Conservation (phyloP, 2,329 filamentous ascomycete genomes). For the Lecanicillium sp. region DNA sequence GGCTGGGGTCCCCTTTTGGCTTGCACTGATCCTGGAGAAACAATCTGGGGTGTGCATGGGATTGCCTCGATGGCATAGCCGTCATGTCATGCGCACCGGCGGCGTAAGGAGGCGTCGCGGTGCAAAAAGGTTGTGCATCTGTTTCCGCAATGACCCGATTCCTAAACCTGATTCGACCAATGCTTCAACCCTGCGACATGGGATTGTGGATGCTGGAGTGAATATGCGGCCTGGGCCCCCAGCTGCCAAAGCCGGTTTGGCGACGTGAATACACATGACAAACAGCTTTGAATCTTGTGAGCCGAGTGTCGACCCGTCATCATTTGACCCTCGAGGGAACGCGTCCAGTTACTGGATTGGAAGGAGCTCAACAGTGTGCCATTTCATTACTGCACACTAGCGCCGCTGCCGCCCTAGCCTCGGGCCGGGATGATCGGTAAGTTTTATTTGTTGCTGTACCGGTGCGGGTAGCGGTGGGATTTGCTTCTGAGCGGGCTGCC, state of each 20-base stretch:
- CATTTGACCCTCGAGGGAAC: not conserved
- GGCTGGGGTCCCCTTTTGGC: not conserved
- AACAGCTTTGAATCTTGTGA: not conserved
- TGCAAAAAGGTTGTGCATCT: not conserved
- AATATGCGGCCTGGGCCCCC: not conserved
- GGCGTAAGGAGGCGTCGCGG: not conserved
- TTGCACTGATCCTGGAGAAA: conserved; percentile 10
- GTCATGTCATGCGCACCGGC: not conserved
- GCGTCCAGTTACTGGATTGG: not conserved
- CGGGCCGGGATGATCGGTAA: conserved; percentile 12
- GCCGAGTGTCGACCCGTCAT: not conserved
- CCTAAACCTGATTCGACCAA: not conserved
- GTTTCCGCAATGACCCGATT: conserved; percentile 7
- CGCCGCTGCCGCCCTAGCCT: conserved; percentile 11
- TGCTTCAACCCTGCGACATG: not conserved
- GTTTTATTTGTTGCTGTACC: not conserved
- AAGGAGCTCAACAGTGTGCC: not conserved
- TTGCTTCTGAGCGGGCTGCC: not conserved
- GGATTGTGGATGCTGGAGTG: not conserved
- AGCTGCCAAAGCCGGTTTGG: not conserved
- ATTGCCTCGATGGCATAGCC: not conserved
- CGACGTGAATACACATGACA: conserved; percentile 7
- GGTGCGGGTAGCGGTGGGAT: not conserved
- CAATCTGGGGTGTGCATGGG: conserved; percentile 8
- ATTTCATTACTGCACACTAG: not conserved